Evolutionary conservation across 2,329 filamentous ascomycete genomes (phyloP).

Genomic region (Chrysoporthe cubensis): DNA sequence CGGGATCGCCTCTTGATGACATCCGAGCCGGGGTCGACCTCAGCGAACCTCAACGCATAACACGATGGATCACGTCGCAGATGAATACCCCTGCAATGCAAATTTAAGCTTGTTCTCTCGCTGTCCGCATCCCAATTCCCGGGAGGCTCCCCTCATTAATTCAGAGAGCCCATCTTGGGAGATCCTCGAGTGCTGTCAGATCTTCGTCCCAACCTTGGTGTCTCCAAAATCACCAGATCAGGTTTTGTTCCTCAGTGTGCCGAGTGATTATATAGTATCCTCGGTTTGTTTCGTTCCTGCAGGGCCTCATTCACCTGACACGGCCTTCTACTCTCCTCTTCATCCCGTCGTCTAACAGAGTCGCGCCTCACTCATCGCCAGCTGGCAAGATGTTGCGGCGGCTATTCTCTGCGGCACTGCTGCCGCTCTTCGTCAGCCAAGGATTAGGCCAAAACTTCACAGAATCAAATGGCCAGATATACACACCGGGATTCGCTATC

Average conservation of each 20-base stretch:
- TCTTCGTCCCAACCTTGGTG: background rate
- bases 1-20: background rate
- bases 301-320: background rate
- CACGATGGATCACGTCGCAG: conserved; percentile 13
- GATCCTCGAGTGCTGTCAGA: background rate
- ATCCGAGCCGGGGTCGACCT: conserved; percentile 20
- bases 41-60: background rate
- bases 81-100: conserved; percentile 18
- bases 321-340: background rate
- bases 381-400: conserved; percentile 14
- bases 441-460: conserved; percentile 53
- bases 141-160: background rate
- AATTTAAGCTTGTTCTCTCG: conserved; percentile 18
- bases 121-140: too few species aligned
- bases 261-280: background rate
- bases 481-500: conserved; percentile 69
- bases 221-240: background rate
- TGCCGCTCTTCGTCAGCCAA: conserved; percentile 37
- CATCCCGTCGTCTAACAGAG: conserved; percentile 3
- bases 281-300: background rate
- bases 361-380: background rate
- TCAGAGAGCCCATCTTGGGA: background rate
- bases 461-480: conserved; percentile 67
- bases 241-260: background rate
- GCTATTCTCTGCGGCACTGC: conserved; percentile 19